A percentile compares a stretch with the other conserved stretches of the same genome.
phyloP scores from a whole-genome alignment of 805 yeast species.

The Cyberlindnera amylophila region DNA sequence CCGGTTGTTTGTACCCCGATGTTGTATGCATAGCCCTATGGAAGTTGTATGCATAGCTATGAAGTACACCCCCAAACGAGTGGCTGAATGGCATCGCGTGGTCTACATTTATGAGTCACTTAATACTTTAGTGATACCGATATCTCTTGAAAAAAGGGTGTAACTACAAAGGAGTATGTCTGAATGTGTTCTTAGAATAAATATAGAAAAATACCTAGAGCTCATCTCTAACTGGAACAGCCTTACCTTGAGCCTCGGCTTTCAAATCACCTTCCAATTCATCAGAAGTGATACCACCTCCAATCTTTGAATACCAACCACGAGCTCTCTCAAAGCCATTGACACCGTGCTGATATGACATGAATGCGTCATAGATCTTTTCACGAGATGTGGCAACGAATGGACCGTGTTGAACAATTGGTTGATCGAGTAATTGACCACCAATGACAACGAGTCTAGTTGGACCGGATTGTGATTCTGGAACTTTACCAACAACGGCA shows the following conservation, averaged over 20 bases:
- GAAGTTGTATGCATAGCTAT: no score
- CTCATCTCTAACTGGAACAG: constrained; percentile 14
- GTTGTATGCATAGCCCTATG: no score
- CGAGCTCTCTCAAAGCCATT: constrained; percentile 70
- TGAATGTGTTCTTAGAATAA: no score
- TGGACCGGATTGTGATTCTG: constrained; percentile 37
- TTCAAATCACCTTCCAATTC: constrained; percentile 16
- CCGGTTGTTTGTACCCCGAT: no score
- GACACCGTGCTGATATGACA: constrained; percentile 62
- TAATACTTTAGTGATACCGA: no score
- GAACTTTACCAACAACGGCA: constrained; percentile 47
- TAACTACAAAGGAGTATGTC: no score
- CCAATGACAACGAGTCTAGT: constrained; percentile 72
- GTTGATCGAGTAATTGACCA: constrained; percentile 71
- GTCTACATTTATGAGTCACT: no score
- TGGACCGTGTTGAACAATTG: constrained; percentile 84
- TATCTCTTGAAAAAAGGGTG: no score
- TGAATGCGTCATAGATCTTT: constrained; percentile 63
- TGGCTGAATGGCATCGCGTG: no score
- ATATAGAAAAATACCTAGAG: no score
- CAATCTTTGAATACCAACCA: constrained; percentile 48
- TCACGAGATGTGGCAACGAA: constrained; percentile 74
- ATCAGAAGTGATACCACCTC: constrained; percentile 33
- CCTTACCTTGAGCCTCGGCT: background rate
- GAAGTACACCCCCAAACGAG: no score